Conservation (phyloP, 768 basidiomycete species). For the Russula emetica region DNA sequence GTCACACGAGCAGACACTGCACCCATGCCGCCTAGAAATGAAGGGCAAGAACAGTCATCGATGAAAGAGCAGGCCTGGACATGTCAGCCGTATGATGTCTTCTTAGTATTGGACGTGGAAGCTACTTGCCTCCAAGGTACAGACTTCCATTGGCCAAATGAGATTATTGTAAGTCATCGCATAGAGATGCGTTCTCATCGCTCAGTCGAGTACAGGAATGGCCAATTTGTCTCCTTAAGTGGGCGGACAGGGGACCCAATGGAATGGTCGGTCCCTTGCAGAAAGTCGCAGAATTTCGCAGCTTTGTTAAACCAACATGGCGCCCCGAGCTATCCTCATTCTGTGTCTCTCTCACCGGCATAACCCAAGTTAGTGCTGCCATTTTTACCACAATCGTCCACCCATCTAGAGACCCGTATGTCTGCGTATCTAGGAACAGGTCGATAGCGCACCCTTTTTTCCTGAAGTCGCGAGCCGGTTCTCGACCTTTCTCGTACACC, state of each 20-base stretch:
- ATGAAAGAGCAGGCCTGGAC: slow-evolving; percentile 18
- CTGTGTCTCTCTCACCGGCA: slow-evolving; percentile 84
- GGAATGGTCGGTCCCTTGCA: slow-evolving; percentile 56
- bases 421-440: slow-evolving; percentile 57
- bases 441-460: slow-evolving; percentile 75
- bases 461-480: slow-evolving; percentile 60
- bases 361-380: slow-evolving; percentile 69
- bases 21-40: not conserved
- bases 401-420: slow-evolving; percentile 1
- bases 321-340: slow-evolving; percentile 74
- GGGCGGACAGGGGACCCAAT: slow-evolving; percentile 59
- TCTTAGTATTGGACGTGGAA: slow-evolving; percentile 87
- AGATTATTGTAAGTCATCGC: slow-evolving; percentile 75
- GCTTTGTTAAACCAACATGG: slow-evolving; percentile 87
- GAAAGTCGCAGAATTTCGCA: slow-evolving; percentile 77
- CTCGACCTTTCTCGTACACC: slow-evolving; percentile 60
- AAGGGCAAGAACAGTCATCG: slow-evolving; percentile 7
- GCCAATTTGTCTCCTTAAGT: slow-evolving; percentile 83
- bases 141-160: slow-evolving; percentile 83
- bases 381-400: slow-evolving; percentile 5
- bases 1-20: slow-evolving; percentile 8
- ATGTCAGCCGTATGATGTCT: slow-evolving; percentile 62
- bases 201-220: slow-evolving; percentile 61
- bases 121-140: slow-evolving; percentile 71
- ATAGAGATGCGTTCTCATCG: not conserved